Evolutionary conservation across 1,139 yeast genomes (phyloP), one percentile per base, ranked within the genome.

Genomic region (Yamadazyma kanchanaburiensis): DNA sequence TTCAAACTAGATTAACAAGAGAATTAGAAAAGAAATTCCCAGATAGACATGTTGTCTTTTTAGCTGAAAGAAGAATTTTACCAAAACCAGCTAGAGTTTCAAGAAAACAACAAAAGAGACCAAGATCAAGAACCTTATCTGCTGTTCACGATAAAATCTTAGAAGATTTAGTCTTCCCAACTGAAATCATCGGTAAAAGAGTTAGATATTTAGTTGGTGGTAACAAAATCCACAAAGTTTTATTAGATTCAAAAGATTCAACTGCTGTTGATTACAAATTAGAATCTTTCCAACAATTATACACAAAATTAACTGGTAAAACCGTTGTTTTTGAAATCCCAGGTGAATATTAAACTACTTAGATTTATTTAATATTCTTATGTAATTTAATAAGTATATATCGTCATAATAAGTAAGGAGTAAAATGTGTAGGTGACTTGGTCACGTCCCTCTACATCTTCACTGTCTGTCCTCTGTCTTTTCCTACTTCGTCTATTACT

Each of bases 21-120:
- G 98, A 91, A 79, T 86, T 91, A 69, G 98, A 91, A 78, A 91
- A 91, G 94, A 91, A 91, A 78, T 91, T 91, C 89, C 94, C 96
- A 66, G 98, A 91, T 81, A 87, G 96, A 73, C 97, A 91, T 72
- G 96, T 91, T 72, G 94, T 91, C 57, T 88, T 91, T 86, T 81
- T 91, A 64, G 98, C 97, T 64, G 97, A 91, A 80, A 88, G 98
- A 80, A 89, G 96, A 80, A 91, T 91, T 76, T 80, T 94, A 68
- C 96, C 97, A 77, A 89, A 88, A 81, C 87, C 87, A 62, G 81
- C 87, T 55, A 81, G 85, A 61, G 83, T 89, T 75, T 80, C 96
- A 45, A 85, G 89, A 80, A 84, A 82, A 70, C 75, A 72, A 59
- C 98, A 91, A 80, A 89, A 91, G 91, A 91, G 98, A 81, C 98